Evolutionary conservation across 2,329 filamentous ascomycete genomes (phyloP).

Genomic region (Cryoendolithus antarcticus): DNA sequence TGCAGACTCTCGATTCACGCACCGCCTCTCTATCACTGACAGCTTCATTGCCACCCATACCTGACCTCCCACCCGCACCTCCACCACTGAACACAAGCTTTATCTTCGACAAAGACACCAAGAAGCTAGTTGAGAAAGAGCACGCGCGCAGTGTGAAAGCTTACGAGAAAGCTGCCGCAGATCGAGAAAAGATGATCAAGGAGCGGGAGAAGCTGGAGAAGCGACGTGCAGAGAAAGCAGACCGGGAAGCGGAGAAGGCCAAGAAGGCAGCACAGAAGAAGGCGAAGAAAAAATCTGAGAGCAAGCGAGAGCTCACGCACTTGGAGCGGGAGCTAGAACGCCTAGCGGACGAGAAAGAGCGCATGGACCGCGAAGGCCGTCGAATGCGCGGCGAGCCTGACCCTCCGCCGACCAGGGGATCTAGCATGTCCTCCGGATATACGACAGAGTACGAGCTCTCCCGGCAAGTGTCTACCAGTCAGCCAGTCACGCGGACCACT

Average conservation of each 20-base stretch:
- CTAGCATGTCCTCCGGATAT: too few species aligned
- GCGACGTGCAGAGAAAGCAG: constrained; percentile 24
- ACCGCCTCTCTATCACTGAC: background rate
- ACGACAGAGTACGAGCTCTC: background rate
- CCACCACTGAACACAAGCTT: constrained; percentile 43
- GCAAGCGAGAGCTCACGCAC: constrained; percentile 17
- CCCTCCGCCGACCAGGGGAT: background rate
- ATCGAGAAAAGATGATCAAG: constrained; percentile 51
- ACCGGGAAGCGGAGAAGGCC: constrained; percentile 23
- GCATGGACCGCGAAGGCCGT: constrained; percentile 20
- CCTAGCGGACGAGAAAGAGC: constrained; percentile 16
- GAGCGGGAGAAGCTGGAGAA: constrained; percentile 49
- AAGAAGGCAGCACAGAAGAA: constrained; percentile 20
- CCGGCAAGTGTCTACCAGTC: background rate
- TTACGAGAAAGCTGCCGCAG: constrained; percentile 55
- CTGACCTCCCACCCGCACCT: constrained; percentile 38
- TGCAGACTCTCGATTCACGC: background rate
- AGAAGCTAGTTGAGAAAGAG: constrained; percentile 59
- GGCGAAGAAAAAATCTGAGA: constrained; percentile 19
- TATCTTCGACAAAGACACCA: constrained; percentile 51
- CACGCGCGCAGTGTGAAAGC: constrained; percentile 49
- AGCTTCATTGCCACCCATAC: constrained; percentile 32
- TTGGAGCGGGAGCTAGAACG: constrained; percentile 17
- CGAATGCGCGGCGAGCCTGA: constrained; percentile 19
- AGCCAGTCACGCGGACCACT: background rate